These are phyloP conservation scores for Austropuccinia psidii DNA, from an alignment of 1,284 basidiomycete genomes.

Conservation along the genomic window DNA sequence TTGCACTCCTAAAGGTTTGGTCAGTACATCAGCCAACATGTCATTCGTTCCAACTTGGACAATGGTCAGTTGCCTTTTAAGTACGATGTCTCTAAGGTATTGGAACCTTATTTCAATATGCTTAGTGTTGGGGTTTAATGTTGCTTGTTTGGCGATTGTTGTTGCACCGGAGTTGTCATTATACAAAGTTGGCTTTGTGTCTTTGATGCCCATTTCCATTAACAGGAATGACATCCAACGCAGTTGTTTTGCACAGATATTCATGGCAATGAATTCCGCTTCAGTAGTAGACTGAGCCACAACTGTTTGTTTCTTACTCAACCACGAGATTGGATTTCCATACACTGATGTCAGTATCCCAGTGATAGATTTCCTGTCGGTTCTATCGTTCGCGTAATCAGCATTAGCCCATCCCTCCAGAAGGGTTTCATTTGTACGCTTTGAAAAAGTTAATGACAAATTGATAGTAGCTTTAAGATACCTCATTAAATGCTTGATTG, in stretches of 20 bases:
- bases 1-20: background rate
- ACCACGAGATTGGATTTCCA: background rate
- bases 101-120: slow-evolving; percentile 27
- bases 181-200: background rate
- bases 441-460: background rate
- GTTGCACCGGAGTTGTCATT: background rate
- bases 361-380: background rate
- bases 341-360: background rate
- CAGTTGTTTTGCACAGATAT: slow-evolving; percentile 3
- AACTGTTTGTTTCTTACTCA: background rate
- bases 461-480: background rate
- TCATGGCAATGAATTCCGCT: background rate
- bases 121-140: slow-evolving; percentile 1
- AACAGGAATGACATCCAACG: background rate
- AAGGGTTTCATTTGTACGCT: background rate
- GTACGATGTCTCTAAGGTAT: background rate
- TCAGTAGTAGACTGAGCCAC: slow-evolving; percentile 7
- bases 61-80: background rate
- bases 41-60: background rate
- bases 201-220: background rate
- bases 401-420: slow-evolving; percentile 3
- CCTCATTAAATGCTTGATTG: background rate
- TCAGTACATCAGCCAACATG: background rate
- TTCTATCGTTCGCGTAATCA: background rate
- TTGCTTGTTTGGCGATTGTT: background rate